These are phyloP conservation scores for Teunomyces lycoperdinae DNA, from an alignment of 805 yeast genomes.

Conservation along the genomic window DNA sequence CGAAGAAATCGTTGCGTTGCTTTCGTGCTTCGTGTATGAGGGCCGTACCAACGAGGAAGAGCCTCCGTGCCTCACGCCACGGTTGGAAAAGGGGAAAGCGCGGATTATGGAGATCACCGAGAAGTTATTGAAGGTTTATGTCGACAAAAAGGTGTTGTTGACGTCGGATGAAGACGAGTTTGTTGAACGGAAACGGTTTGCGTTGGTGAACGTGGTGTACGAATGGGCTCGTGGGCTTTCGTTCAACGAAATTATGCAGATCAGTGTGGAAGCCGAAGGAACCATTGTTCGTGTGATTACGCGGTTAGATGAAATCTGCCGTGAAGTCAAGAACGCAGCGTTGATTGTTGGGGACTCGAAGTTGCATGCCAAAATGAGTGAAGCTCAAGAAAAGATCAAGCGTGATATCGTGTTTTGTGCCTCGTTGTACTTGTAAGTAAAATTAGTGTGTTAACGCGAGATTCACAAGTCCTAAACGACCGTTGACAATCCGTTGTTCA, in stretches of 20 bases:
- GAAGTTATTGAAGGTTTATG: constrained; percentile 58
- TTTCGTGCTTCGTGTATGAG: constrained; percentile 91
- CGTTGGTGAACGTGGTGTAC: constrained; percentile 87
- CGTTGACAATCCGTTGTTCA: constrained; percentile 24
- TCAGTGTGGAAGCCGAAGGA: constrained; percentile 91
- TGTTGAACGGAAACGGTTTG: constrained; percentile 79
- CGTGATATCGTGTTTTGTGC: constrained; percentile 98
- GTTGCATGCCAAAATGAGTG: constrained; percentile 84
- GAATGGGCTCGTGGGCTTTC: constrained; percentile 97
- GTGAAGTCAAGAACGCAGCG: constrained; percentile 92
- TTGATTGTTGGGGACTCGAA: constrained; percentile 90
- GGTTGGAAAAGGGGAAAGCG: constrained; percentile 66
- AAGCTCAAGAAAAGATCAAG: constrained; percentile 91
- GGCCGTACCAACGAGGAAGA: constrained; percentile 70
- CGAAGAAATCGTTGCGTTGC: constrained; percentile 92
- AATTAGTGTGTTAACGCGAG: constrained; percentile 9
- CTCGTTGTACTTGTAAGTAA: constrained; percentile 65
- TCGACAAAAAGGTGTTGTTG: constrained; percentile 65
- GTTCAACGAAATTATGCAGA: constrained; percentile 85
- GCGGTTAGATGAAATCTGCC: constrained; percentile 88
- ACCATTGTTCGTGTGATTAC: constrained; percentile 95
- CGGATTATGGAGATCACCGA: constrained; percentile 71
- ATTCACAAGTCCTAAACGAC: constrained; percentile 29
- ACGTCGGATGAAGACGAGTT: constrained; percentile 86
- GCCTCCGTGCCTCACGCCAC: constrained; percentile 66